These are phyloP conservation scores for Mycena epipterygia DNA, from an alignment of 768 basidiomycete species.

Conservation along the genomic window DNA sequence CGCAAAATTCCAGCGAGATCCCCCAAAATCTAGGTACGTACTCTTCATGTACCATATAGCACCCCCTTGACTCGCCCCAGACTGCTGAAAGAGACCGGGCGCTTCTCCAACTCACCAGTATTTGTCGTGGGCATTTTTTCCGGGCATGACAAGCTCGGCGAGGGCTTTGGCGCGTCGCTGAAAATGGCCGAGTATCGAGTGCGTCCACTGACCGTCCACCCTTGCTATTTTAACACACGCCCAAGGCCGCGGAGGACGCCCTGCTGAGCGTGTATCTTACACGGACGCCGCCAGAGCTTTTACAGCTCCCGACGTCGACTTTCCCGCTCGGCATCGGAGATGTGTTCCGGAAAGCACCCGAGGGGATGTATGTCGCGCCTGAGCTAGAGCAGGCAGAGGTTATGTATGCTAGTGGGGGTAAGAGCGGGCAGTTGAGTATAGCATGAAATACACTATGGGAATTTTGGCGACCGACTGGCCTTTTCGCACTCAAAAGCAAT, in stretches of 20 bases:
- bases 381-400: slow-evolving; percentile 74
- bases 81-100: slow-evolving; percentile 93
- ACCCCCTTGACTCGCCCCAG: slow-evolving; percentile 53
- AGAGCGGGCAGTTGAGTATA: slow-evolving; percentile 50
- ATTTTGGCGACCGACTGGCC: too few species aligned
- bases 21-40: slow-evolving; percentile 77
- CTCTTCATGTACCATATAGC: neutral
- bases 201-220: slow-evolving; percentile 23
- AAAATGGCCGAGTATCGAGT: slow-evolving; percentile 97
- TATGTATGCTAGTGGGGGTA: slow-evolving; percentile 77
- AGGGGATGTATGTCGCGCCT: slow-evolving; percentile 65
- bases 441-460: slow-evolving; percentile 31
- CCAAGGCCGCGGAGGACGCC: slow-evolving; percentile 88
- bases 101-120: slow-evolving; percentile 89
- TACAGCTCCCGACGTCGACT: slow-evolving; percentile 82
- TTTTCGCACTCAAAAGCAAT: too few species aligned
- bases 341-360: slow-evolving; percentile 63
- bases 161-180: slow-evolving; percentile 93
- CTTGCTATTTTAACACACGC: slow-evolving; percentile 11
- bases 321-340: slow-evolving; percentile 71
- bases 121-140: slow-evolving; percentile 97
- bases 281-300: slow-evolving; percentile 73
- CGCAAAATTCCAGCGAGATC: slow-evolving; percentile 73
- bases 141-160: slow-evolving; percentile 87
- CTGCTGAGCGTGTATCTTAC: slow-evolving; percentile 88